Evolutionary conservation across 2,329 filamentous ascomycete genomes (phyloP), one percentile per base, ranked within the genome.

Genomic region (Pseudogymnoascus sp.): DNA sequence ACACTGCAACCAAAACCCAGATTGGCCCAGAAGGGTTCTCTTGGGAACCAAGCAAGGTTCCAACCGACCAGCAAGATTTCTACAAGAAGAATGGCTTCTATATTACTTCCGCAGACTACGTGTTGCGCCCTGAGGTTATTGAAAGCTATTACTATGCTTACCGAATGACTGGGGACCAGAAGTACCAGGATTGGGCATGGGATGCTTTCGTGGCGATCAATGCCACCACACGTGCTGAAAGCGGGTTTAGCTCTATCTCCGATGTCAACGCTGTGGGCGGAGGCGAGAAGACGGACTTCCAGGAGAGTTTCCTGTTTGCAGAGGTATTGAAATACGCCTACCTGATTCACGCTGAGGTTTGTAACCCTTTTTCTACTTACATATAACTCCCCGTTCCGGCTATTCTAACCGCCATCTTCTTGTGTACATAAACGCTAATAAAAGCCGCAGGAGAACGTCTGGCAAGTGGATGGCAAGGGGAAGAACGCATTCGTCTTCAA

Each of bases 91-190:
- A 84, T 0, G 91, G 91, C 3, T 95, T 90, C 78, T 95, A 86
- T 75, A 86, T 91, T 70, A 79, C 75, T 0, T 76, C 78, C 42
- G 69, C 76, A 0, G 70, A 74, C 5, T 96, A 95, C 72, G 76
- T 87, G 7, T 81, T 95, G 31, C 83, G 91, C 0, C 88, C 90
- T 0, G 91, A 95, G 74, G 89, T 92, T 3, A 81, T 95, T 35
- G 91, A 96, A 76, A 88, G 85, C 67, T 87, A 87, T 73, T 96
- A 95, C 79, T 94, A 96, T 73, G 89, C 91, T 1, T 95, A 89
- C 77, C 85, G 90, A 59, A 83, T 87, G 0, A 96, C 91, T 0
- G 87, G 87, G 3, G 82, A 93, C 64, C 67, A 76, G 33, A 88
- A 85, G 75, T 96, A 92, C 74, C 88, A 90, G 72, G 87, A 93